Base-by-base conservation (phyloP, 768 basidiomycete species). In the Tulasnella calospora region DNA sequence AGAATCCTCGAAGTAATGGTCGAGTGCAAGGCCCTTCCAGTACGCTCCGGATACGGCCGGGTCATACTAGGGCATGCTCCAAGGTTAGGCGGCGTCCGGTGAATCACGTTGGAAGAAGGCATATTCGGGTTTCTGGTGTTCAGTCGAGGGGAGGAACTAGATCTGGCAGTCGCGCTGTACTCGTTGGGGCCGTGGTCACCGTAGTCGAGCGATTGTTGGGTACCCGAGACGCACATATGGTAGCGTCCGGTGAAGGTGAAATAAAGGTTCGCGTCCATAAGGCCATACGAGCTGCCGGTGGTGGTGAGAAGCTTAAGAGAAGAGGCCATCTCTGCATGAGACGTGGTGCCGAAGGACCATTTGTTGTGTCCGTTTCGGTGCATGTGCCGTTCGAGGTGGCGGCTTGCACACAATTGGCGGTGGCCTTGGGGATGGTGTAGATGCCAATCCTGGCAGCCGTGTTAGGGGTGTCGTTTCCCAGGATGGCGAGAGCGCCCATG, bases 121-220 rank as follows among this genome's bases (percentile, higher is more conserved):
- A 84, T 91, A 98, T 80, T 86, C 83, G 15, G 98, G 94, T 67
- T 88, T 85, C 71, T 91, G 85, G 86, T 88, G 96, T 30, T 89
- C 84, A 13, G 88, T 83, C 38, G 9, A 38, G 7, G 89, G 92
- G 83, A 94, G 96, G 81, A 94, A 89, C 78, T 88, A 78, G 88
- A 83, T 85, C 98, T 99, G 79, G 98, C 96, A 40, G 96, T 99
- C 17, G 96, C 88, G 27, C 94, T 93, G 84, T 88, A 99, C 86
- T 98, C 98, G 90, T 97, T 97, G 46, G 97, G 92, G 79, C 94
- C 94, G 83, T 91, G 90, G 84, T 96, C 94, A 61, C 92, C 92
- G 80, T 88, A 92, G 82, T 93, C 88, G 87, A 95, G 95, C 71
- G 94, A 84, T 38, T 92, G 92, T 23, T 93, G 95, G 74, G 93